Percentiles rank a stretch among this genome's conserved stretches.
Evolutionary conservation across 306 rosid species (phyloP).

Genomic region (Lathyrus oleraceus): DNA sequence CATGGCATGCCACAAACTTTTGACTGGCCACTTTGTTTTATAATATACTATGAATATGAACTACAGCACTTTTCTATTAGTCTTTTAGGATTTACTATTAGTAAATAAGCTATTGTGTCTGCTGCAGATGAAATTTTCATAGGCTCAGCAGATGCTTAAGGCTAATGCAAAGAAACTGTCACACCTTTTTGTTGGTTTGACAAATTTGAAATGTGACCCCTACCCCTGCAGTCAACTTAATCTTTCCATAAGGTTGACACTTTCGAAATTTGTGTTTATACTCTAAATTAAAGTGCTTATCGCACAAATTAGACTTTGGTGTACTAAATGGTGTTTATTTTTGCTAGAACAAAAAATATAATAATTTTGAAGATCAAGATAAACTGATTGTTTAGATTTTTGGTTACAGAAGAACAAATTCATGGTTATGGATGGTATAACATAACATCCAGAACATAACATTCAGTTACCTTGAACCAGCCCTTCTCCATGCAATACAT

Average conservation of each 20-base stretch:
- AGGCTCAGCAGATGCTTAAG: slow-evolving; percentile 24
- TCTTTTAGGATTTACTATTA: background rate
- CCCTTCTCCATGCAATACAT: too few relatives aligned
- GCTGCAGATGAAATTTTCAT: slow-evolving; percentile 31
- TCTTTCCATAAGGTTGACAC: slow-evolving; percentile 15
- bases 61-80: background rate
- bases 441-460: background rate
- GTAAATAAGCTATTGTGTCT: slow-evolving; percentile 9
- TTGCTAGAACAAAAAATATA: background rate
- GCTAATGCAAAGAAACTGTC: slow-evolving; percentile 19
- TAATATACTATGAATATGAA: background rate
- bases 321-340: background rate
- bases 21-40: background rate
- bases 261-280: slow-evolving; percentile 11
- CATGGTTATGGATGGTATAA: background rate
- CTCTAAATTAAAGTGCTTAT: background rate
- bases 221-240: background rate
- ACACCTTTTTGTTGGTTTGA: slow-evolving; percentile 29
- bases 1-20: slow-evolving; percentile 3
- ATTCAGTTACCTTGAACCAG: too few relatives aligned
- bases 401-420: background rate
- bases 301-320: background rate
- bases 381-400: background rate
- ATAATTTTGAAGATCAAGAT: background rate
- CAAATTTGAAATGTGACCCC: slow-evolving; percentile 1